Percentiles rank a stretch among this genome's conserved stretches.
Conservation (phyloP, 495 filamentous ascomycete species). For the Parmelia sp. region DNA sequence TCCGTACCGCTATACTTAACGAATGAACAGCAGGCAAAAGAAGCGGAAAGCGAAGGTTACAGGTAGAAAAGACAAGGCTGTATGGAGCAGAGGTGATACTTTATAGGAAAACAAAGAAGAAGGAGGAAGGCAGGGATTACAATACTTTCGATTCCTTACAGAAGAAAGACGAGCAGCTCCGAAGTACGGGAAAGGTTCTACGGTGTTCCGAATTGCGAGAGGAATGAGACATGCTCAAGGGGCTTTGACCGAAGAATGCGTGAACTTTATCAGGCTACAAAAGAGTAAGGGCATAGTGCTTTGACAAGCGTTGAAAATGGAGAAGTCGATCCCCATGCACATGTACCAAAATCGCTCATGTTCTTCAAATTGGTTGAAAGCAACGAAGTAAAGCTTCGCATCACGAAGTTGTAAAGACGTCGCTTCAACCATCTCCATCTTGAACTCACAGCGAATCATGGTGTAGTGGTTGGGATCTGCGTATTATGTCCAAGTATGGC, state of each 20-base stretch:
- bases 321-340: background rate
- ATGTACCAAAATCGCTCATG: background rate
- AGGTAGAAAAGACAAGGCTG: background rate
- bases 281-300: slow-evolving; percentile 3
- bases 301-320: too few species aligned
- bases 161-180: slow-evolving; percentile 8
- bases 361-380: background rate
- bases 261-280: background rate
- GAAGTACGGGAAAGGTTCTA: background rate
- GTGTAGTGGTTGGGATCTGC: background rate
- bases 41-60: slow-evolving; percentile 5
- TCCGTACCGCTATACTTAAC: background rate
- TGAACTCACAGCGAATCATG: background rate
- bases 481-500: background rate
- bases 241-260: background rate
- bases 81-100: background rate
- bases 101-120: background rate
- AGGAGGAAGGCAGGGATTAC: background rate
- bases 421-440: background rate
- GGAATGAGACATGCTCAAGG: slow-evolving; percentile 11
- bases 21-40: background rate
- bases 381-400: background rate
- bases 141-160: slow-evolving; percentile 5
- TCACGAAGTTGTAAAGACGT: background rate
- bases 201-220: background rate